Evolutionary conservation across 768 basidiomycete genomes (phyloP), one percentile per base, ranked within the genome.

Genomic region (Leccinum incarnatum): DNA sequence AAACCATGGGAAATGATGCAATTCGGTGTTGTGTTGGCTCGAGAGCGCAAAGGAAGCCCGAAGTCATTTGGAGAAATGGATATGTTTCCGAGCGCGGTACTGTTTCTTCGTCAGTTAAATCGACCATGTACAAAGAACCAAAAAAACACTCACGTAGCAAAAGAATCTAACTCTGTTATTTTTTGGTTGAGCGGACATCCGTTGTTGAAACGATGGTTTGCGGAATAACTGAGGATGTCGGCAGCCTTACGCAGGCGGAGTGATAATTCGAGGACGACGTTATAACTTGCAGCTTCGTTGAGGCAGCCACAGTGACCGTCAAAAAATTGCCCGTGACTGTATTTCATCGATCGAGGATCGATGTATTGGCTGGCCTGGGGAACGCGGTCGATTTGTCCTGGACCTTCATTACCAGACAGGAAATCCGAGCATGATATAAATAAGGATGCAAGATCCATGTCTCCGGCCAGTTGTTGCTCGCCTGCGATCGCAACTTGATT

Each of bases 241-340:
- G 82, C 79, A 11, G 84, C 85, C 63, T 79, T 83, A 23, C 85
- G 78, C 21, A 89, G 77, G 53, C 84, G 77, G 30, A 87, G 72
- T 2, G 85, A 87, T n/a, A 89, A 74, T 63, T 89, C 86, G 11
- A 88, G 77, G 21, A 86, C 75, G n/a, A 78, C 79, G 55, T 74
- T 81, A 65, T 88, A 87, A 63, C 74, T 80, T 19, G 75, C 64
- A 9, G 77, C 64, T 59, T 87, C 86, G 54, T 79, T 75, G 27
- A 87, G 74, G 65, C 86, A 88, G 5, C 79, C 82, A 61, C 86
- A 88, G 53, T 83, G 80, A 15, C 74, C 74, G 14, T 62, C 77
- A 34, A 62, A 42, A 54, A 54, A 45, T 6, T 54, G 61, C 4
- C 60, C 54, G 6, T 59, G 52, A 34, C 58, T 60, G 30, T 63